A percentile compares a stretch with the other conserved stretches of the same genome.
These are phyloP conservation scores for Leucoagaricus sp. DNA, from an alignment of 1,284 basidiomycete genomes.

Conservation along the genomic window DNA sequence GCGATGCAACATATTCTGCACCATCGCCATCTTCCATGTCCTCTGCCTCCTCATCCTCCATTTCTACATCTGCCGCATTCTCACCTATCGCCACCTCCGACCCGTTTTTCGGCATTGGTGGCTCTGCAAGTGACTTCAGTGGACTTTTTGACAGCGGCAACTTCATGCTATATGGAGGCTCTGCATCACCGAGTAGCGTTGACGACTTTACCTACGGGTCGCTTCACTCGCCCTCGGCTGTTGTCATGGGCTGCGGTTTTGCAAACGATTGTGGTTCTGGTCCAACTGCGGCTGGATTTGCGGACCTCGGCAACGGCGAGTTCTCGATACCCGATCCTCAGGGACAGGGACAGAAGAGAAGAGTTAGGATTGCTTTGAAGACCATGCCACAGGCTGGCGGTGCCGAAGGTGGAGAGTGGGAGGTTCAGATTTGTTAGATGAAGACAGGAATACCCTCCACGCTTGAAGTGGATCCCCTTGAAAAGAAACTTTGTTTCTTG, in stretches of 20 bases:
- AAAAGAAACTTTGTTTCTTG: neutral
- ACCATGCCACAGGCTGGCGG: conserved; percentile 58
- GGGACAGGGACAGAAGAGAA: conserved; percentile 37
- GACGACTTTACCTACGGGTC: conserved; percentile 1
- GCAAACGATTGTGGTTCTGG: no score
- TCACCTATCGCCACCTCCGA: conserved; percentile 34
- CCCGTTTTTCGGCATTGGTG: conserved; percentile 55
- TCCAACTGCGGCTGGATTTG: conserved; percentile 21
- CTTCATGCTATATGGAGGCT: conserved; percentile 27
- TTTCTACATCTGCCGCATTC: conserved; percentile 22
- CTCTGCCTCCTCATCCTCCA: conserved; percentile 26
- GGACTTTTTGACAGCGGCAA: conserved; percentile 31
- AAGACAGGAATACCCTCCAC: no score
- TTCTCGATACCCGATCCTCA: conserved; percentile 34
- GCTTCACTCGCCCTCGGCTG: conserved; percentile 10
- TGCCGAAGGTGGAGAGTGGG: conserved; percentile 68
- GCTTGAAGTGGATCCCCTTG: no score
- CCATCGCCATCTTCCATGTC: conserved; percentile 23
- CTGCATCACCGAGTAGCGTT: conserved; percentile 26
- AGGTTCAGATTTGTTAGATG: conserved; percentile 64
- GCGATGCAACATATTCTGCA: conserved; percentile 25
- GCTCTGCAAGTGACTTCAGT: conserved; percentile 37
- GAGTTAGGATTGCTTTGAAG: conserved; percentile 66
- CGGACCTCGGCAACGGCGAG: conserved; percentile 39
- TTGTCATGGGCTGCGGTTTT: neutral